These are phyloP conservation scores for Aspergillus ostianus DNA, from an alignment of 495 filamentous ascomycete genomes.

Conservation along the genomic window DNA sequence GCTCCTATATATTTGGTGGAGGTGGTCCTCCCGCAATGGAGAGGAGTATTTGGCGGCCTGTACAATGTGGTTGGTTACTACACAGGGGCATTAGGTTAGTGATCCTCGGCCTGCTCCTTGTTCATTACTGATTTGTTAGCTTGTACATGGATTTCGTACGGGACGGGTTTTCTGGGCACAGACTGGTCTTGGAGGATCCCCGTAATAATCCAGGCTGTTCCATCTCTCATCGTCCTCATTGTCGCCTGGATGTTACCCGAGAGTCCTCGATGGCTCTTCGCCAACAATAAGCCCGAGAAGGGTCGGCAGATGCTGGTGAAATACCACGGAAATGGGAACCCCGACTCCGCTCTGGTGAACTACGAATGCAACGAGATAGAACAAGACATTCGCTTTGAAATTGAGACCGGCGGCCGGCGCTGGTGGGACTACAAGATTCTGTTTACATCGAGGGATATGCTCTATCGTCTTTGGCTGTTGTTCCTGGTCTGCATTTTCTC, in stretches of 20 bases:
- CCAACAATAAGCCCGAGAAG: slow-evolving; percentile 49
- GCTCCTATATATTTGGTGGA: slow-evolving; percentile 7
- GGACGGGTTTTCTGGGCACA: slow-evolving; percentile 11
- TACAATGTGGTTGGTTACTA: slow-evolving; percentile 15
- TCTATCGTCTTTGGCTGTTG: slow-evolving; percentile 52
- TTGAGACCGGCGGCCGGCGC: slow-evolving; percentile 53
- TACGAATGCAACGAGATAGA: slow-evolving; percentile 49
- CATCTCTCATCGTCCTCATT: slow-evolving; percentile 2
- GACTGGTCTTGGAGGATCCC: slow-evolving; percentile 57
- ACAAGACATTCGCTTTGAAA: slow-evolving; percentile 50
- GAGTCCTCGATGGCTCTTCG: slow-evolving; percentile 41
- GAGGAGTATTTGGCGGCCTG: slow-evolving; percentile 17
- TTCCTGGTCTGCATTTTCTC: slow-evolving; percentile 51
- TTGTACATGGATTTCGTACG: slow-evolving; percentile 12
- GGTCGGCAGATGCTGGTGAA: slow-evolving; percentile 46
- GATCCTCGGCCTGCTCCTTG: not conserved
- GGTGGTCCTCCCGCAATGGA: slow-evolving; percentile 28
- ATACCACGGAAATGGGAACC: slow-evolving; percentile 55
- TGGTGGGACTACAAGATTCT: slow-evolving; percentile 62
- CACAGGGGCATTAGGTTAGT: slow-evolving; percentile 8
- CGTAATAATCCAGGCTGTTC: slow-evolving; percentile 41
- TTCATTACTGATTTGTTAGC: not conserved
- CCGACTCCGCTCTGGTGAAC: slow-evolving; percentile 45
- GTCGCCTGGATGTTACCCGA: slow-evolving; percentile 23
- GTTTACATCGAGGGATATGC: slow-evolving; percentile 55